These are phyloP conservation scores for Paracoccidioides lutzii DNA, from an alignment of 2,329 filamentous ascomycete species.

Conservation along the genomic window DNA sequence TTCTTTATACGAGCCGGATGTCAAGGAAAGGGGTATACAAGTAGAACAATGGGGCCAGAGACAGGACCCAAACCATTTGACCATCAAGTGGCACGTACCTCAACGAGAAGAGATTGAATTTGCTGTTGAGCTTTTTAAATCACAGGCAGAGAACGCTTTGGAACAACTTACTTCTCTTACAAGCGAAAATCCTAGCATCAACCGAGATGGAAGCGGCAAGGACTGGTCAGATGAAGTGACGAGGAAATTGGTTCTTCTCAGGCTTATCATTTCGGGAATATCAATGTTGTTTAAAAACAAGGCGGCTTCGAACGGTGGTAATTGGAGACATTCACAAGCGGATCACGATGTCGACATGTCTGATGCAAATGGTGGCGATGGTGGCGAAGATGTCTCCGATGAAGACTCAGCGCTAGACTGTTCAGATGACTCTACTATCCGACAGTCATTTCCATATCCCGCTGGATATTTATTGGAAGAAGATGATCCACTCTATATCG, in stretches of 20 bases:
- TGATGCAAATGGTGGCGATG: slow-evolving; percentile 28
- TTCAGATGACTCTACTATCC: slow-evolving; percentile 49
- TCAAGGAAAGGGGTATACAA: slow-evolving; percentile 57
- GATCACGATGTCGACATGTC: slow-evolving; percentile 34
- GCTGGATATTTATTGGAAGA: slow-evolving; percentile 68
- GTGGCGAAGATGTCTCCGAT: slow-evolving; percentile 21
- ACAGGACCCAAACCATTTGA: slow-evolving; percentile 61
- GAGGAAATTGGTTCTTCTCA: slow-evolving; percentile 71
- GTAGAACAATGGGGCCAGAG: slow-evolving; percentile 73
- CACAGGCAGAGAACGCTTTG: slow-evolving; percentile 65
- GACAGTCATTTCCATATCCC: slow-evolving; percentile 76
- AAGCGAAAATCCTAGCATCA: slow-evolving; percentile 66
- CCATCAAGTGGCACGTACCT: slow-evolving; percentile 84
- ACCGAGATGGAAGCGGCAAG: slow-evolving; percentile 88
- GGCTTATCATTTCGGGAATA: slow-evolving; percentile 80
- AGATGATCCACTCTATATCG: slow-evolving; percentile 52
- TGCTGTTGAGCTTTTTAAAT: slow-evolving; percentile 76
- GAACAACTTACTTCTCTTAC: slow-evolving; percentile 66
- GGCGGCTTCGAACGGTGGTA: slow-evolving; percentile 46
- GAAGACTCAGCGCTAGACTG: slow-evolving; percentile 42
- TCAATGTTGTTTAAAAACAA: slow-evolving; percentile 78
- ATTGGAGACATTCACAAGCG: slow-evolving; percentile 14
- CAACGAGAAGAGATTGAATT: slow-evolving; percentile 70
- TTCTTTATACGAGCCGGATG: slow-evolving; percentile 68
- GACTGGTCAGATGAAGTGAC: slow-evolving; percentile 98